phyloP scores from a whole-genome alignment of 2,329 filamentous ascomycete species.

The Paraphoma sp. region DNA sequence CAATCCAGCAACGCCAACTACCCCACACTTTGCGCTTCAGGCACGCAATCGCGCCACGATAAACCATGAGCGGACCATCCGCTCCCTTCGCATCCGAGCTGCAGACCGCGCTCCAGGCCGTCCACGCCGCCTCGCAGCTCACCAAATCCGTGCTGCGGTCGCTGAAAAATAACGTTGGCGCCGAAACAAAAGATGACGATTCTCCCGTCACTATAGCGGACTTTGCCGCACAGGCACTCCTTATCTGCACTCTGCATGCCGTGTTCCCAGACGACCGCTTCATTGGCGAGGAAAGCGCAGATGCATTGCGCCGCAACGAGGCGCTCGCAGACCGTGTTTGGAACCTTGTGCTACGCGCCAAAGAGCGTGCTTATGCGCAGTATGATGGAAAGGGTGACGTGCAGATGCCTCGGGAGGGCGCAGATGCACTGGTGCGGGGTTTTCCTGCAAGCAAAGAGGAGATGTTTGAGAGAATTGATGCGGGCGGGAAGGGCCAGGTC shows the following conservation, averaged over 20 bases:
- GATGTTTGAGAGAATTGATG: slow-evolving; percentile 68
- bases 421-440: slow-evolving; percentile 12
- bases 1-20: slow-evolving; percentile 3
- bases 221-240: slow-evolving; percentile 68
- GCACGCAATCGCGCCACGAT: slow-evolving; percentile 1
- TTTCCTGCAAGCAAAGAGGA: slow-evolving; percentile 58
- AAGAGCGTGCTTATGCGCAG: slow-evolving; percentile 38
- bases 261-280: slow-evolving; percentile 64
- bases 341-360: slow-evolving; percentile 56
- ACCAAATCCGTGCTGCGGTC: slow-evolving; percentile 62
- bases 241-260: slow-evolving; percentile 63
- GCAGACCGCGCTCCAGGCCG: slow-evolving; percentile 47
- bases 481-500: slow-evolving; percentile 61
- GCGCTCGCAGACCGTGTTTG: slow-evolving; percentile 61
- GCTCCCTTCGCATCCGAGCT: slow-evolving; percentile 38
- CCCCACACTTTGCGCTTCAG: slow-evolving; percentile 1
- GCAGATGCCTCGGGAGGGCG: slow-evolving; percentile 22
- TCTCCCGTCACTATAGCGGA: slow-evolving; percentile 70
- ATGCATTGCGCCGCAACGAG: slow-evolving; percentile 58
- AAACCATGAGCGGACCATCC: slow-evolving; percentile 5
- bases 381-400: slow-evolving; percentile 24
- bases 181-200: slow-evolving; percentile 63
- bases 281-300: slow-evolving; percentile 67
- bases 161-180: slow-evolving; percentile 54
- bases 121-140: slow-evolving; percentile 63